phyloP scores from a whole-genome alignment of 2,329 filamentous ascomycete genomes.

The Monilinia fructicola region DNA sequence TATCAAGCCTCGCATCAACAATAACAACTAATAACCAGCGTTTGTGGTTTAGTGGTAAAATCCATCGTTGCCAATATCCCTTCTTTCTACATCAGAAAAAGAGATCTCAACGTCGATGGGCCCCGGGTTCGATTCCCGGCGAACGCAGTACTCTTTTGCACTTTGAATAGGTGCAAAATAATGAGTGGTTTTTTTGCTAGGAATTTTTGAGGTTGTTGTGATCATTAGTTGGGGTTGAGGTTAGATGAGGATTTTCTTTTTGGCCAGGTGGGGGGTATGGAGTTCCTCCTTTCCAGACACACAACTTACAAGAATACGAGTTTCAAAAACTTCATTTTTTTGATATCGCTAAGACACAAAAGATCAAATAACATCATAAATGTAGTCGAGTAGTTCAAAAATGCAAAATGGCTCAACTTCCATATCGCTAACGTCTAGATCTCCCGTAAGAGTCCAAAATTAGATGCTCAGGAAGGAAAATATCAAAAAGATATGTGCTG shows the following conservation, averaged over 20 bases:
- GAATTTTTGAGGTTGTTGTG: background rate
- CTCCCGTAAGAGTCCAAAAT: background rate
- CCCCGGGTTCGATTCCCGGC: constrained; percentile 4
- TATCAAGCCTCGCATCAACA: no score
- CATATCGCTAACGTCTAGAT: background rate
- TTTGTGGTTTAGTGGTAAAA: constrained; percentile 5
- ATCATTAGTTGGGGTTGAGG: background rate
- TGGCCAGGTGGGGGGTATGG: no score
- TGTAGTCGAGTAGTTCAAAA: background rate
- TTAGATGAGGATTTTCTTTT: background rate
- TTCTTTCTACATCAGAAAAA: background rate
- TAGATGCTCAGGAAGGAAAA: background rate
- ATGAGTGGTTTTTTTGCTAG: background rate
- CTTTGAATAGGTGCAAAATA: background rate
- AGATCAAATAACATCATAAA: no score
- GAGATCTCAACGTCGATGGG: background rate
- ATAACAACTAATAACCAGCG: background rate
- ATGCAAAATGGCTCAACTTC: background rate
- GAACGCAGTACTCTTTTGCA: background rate
- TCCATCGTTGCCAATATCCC: background rate
- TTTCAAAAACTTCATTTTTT: no score
- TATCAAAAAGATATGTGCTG: no score
- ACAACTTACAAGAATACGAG: no score
- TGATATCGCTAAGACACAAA: background rate
- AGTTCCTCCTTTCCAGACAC: no score